phyloP scores from a whole-genome alignment of 768 basidiomycete genomes.

The Calocybe cyanea region DNA sequence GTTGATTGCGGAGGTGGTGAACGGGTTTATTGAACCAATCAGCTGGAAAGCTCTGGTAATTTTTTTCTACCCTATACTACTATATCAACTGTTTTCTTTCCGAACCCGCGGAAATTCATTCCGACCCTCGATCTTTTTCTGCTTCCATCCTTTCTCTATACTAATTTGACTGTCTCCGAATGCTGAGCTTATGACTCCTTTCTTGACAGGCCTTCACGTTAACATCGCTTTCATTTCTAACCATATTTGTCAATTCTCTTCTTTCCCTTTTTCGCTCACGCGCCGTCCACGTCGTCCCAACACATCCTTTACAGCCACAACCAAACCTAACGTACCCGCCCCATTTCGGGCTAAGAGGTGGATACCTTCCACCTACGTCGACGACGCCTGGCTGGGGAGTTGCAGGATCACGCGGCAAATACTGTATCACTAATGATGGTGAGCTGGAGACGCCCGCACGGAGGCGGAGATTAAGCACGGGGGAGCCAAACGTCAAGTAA shows the following conservation, averaged over 20 bases:
- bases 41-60: slow-evolving; percentile 95
- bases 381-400: slow-evolving; percentile 41
- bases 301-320: slow-evolving; percentile 24
- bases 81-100: too few relatives aligned
- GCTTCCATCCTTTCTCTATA: background rate
- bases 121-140: too few relatives aligned
- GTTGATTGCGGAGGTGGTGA: slow-evolving; percentile 93
- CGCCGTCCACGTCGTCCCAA: slow-evolving; percentile 27
- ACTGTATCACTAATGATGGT: slow-evolving; percentile 26
- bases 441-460: slow-evolving; percentile 44
- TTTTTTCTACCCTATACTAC: slow-evolving; percentile 8
- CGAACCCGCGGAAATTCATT: too few relatives aligned
- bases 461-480: slow-evolving; percentile 54
- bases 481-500: slow-evolving; percentile 53
- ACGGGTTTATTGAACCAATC: slow-evolving; percentile 95
- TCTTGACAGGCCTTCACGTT: slow-evolving; percentile 62
- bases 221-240: slow-evolving; percentile 72
- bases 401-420: slow-evolving; percentile 34
- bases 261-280: slow-evolving; percentile 73
- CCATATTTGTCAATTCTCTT: slow-evolving; percentile 77
- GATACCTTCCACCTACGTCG: slow-evolving; percentile 49
- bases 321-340: slow-evolving; percentile 37
- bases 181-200: too few relatives aligned
- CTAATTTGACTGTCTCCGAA: too few relatives aligned
- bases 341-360: slow-evolving; percentile 33